Base-by-base conservation (phyloP, 2,329 filamentous ascomycete species). In the Penicillium sp. region DNA sequence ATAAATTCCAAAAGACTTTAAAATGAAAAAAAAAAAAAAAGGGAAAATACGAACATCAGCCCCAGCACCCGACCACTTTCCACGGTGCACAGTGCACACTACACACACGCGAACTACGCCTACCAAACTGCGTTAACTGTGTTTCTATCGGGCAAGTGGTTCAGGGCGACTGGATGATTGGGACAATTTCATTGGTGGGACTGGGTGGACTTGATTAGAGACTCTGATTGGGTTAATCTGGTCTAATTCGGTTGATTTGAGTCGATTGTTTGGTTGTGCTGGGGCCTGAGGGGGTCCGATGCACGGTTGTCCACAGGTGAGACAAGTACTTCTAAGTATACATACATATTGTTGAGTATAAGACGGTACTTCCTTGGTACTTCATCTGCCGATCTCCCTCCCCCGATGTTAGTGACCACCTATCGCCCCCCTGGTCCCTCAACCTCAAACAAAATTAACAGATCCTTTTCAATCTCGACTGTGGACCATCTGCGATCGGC, bases 381-480 rank as follows among this genome's bases (percentile, higher is more conserved):
- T 22, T 51, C 2, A 13, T 13, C n/a, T 12, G 49, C 28, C n/a
- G 49, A 51, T 51, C 49, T 19, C 28, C 28, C 17, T 30, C 7
- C 19, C 45, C 45, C 45, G 45, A 19, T 49, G 22, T 22, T 45
- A 45, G 45, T 49, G 26, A 28, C 13, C 15, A 49, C 13, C 26
- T 30, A 4, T 28, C 15, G 26, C 7, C 49, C 49, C 49, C 51
- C 40, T 35, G 37, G 28, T 35, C 51, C 33, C 51, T 54, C 51
- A 54, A 40, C 51, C 51, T 54, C 51, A 40, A 54, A 54, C 51
- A 15, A 22, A 54, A 33, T 33, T 10, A 33, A 33, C 9, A 33
- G 30, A 33, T 33, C 30, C 30, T 33, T 33, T 33, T n/a, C 19
- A 22, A 17, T 54, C 51, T 40, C 33, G 30, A 12, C 30, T 2